Base-by-base conservation (phyloP, 139 green algal species). In the Micractinium conductrix region DNA sequence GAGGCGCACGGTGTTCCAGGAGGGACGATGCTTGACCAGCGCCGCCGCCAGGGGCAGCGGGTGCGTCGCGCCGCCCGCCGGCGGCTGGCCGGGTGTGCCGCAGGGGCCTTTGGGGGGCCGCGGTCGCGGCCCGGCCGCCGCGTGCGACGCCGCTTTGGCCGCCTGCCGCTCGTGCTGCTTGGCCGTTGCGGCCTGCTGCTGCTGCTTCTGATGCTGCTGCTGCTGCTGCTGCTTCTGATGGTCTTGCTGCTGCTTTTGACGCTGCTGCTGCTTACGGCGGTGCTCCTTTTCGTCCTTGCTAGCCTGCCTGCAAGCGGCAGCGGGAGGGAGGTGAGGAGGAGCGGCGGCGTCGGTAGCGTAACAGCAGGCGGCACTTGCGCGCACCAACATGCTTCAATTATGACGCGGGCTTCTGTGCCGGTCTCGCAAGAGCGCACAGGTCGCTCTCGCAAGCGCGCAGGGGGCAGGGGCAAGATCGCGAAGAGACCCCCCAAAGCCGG, bases 81-180 rank as follows among this genome's bases (percentile, higher is more conserved):
- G 76, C 38, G 42, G 38, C 8, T 53, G 14, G 38, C 58, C 55
- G 21, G 14, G 38, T 12, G 35, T 19, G 76, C 76, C 76, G 76
- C 76, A 82, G 26, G 58, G 76, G 5, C 76, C 76, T 17, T 73
- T 58, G 4, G 76, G 76, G 38, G 76, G 58, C 76, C 40, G 38
- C 35, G 37, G 76, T 58, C n/a, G 24, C 14, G 58, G 50, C 58
- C 55, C 58, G 2, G 58, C 76, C 43, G 76, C 76, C 35, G 53
- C 38, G n/a, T n/a, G n/a, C n/a, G n/a, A n/a, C 8, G 76, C 76
- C 9, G 55, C 76, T 28, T 48, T n/a, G 19, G 55, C 76, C 4
- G 58, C 58, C 2, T 58, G 76, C 76, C 62, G 76, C 76, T 82
- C 58, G 58, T 58, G 58, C 74, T 80, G 74, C 48, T 38, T 37